Evolutionary conservation across 352 stramenopile genomes (phyloP), one percentile per base, ranked within the genome.

Genomic region (Pythium brassicae): DNA sequence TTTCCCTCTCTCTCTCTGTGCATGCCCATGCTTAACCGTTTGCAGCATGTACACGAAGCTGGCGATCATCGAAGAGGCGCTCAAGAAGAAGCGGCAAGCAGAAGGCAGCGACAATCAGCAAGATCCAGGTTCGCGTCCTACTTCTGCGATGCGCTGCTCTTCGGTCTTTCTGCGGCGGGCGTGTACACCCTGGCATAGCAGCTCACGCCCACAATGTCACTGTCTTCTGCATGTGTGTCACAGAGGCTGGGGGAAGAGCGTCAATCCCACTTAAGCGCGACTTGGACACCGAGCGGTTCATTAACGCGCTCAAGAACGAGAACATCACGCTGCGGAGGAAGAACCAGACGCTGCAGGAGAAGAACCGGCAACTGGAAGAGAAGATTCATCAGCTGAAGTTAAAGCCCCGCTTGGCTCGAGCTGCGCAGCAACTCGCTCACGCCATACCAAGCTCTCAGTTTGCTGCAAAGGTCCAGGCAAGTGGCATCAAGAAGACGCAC

Each of bases 21-120:
- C 2, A 17, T 37, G 23, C 34, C 14, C 8, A 25, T 59, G 42
- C 12, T 32, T 17, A 42, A 34, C 4, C n/a, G 12, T 20, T 8
- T 7, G 23, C 48, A 92, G 84, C 29, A 94, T 96, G 85, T 94
- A 85, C 61, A 95, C 87, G 2, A 95, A 96, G 61, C 55, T 96
- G 50, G 83, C 84, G 46, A 92, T 95, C 27, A 92, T 95, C 51
- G 87, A 95, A 54, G 84, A 94, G 40, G 74, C 76, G 34, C 68
- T 96, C 34, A 89, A 86, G 66, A 92, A 89, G 55, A 94, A 84
- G 51, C 65, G 69, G 17, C 62, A 77, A 39, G 59, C 27, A 0
- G 68, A 85, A 19, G 72, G 63, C 15, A 73, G 65, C 45, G 76
- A 78, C 57, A 89, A 92, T 55, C 76, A 89, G 35, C 68, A 85